phyloP scores from a whole-genome alignment of 1,284 basidiomycete species.

The Sanghuangporus baumii region DNA sequence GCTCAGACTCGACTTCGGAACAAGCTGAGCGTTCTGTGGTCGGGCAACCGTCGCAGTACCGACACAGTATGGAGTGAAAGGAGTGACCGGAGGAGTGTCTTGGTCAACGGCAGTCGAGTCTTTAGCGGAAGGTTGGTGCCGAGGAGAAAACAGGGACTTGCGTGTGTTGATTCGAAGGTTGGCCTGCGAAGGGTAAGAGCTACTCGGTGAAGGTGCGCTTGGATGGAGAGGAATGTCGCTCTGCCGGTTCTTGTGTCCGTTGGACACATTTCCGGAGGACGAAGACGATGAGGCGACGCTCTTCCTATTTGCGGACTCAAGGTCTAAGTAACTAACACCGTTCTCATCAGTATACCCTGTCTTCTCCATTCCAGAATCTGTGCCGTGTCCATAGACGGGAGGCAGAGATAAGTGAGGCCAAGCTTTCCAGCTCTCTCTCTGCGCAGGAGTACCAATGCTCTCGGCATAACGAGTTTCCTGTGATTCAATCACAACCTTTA shows the following conservation, averaged over 20 bases:
- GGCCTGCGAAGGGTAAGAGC: not conserved
- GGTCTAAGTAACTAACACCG: conserved; percentile 8
- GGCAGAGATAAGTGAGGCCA: conserved; percentile 12
- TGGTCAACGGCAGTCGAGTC: not conserved
- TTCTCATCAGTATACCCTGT: not conserved
- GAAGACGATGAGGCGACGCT: not conserved
- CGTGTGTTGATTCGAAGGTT: not conserved
- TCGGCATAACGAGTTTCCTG: not conserved
- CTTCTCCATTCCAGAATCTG: not conserved
- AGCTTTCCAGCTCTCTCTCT: conserved; percentile 1
- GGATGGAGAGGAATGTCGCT: not conserved
- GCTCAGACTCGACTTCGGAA: not conserved
- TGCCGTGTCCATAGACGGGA: not conserved
- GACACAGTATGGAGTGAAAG: conserved; percentile 3
- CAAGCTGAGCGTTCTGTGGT: conserved; percentile 4
- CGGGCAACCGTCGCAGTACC: conserved; percentile 9
- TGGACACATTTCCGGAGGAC: not conserved
- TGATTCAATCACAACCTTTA: not conserved
- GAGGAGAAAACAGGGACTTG: not conserved
- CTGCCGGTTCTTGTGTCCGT: not conserved
- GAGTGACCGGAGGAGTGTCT: not conserved
- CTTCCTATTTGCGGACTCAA: conserved; percentile 6
- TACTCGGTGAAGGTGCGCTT: not conserved
- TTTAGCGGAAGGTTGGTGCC: too few species aligned
- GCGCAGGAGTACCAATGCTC: not conserved